Percentiles rank a stretch among this genome's conserved stretches.
These are phyloP conservation scores for Zalaria sp. DNA, from an alignment of 2,329 filamentous ascomycete genomes.

Conservation along the genomic window DNA sequence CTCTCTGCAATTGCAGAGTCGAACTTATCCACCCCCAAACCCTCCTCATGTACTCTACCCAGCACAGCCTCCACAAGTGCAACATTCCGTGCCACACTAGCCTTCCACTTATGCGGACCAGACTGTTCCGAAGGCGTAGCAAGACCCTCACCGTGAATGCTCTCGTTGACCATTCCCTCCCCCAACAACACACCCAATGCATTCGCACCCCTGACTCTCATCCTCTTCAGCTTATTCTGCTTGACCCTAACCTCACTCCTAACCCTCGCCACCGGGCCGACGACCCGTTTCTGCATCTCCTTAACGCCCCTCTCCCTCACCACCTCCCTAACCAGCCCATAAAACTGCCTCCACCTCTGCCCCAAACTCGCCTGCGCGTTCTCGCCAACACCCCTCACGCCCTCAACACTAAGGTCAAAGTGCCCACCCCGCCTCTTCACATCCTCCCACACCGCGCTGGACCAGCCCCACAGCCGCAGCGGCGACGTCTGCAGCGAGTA, in stretches of 20 bases:
- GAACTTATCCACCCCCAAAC: constrained; percentile 39
- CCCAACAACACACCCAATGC: constrained; percentile 78
- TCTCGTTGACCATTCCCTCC: constrained; percentile 55
- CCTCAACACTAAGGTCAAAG: constrained; percentile 7
- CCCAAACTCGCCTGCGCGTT: constrained; percentile 16
- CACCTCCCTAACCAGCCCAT: constrained; percentile 62
- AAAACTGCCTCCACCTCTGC: constrained; percentile 42
- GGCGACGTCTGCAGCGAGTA: constrained; percentile 84
- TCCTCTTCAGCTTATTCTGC: constrained; percentile 52
- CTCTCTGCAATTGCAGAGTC: constrained; percentile 42
- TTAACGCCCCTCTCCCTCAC: constrained; percentile 58
- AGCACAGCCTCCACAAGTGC: constrained; percentile 77
- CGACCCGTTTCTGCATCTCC: constrained; percentile 55
- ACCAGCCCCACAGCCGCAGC: constrained; percentile 56
- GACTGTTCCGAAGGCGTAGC: constrained; percentile 13
- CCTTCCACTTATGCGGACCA: constrained; percentile 47
- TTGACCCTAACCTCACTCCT: constrained; percentile 64
- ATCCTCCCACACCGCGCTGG: constrained; percentile 54
- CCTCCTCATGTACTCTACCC: constrained; percentile 51
- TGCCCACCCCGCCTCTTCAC: constrained; percentile 27
- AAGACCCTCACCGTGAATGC: constrained; percentile 17
- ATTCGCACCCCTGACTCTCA: constrained; percentile 71
- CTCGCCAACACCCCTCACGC: constrained; percentile 11
- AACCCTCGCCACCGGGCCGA: constrained; percentile 65
- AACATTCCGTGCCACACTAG: constrained; percentile 65